phyloP scores from a whole-genome alignment of 2,329 filamentous ascomycete genomes.

The Penicillium capsulatum region DNA sequence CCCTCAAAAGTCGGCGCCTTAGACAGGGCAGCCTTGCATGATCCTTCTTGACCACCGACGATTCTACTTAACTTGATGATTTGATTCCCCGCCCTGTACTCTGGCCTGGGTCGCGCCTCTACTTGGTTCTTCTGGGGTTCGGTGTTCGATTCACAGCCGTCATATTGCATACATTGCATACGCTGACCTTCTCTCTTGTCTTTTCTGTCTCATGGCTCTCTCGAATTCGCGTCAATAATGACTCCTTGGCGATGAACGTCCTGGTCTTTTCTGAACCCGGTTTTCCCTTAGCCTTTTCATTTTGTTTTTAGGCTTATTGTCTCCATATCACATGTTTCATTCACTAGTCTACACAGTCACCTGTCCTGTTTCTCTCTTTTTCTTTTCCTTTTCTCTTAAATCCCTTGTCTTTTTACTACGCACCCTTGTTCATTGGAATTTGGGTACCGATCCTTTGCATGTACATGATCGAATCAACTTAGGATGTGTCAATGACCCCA shows the following conservation, averaged over 20 bases:
- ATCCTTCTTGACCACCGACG: slow-evolving; percentile 8
- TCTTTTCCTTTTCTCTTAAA: slow-evolving; percentile 14
- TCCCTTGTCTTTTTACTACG: slow-evolving; percentile 15
- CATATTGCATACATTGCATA: slow-evolving; percentile 24
- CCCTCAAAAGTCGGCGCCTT: slow-evolving; percentile 15
- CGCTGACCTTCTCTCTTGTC: slow-evolving; percentile 16
- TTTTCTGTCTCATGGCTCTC: slow-evolving; percentile 13
- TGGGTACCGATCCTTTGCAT: slow-evolving; percentile 19
- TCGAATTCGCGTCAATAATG: slow-evolving; percentile 21
- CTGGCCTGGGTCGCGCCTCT: slow-evolving; percentile 5
- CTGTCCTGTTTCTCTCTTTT: slow-evolving; percentile 19
- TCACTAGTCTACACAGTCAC: slow-evolving; percentile 21
- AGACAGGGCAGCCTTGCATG: slow-evolving; percentile 14
- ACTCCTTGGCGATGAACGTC: slow-evolving; percentile 21
- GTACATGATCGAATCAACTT: slow-evolving; percentile 29
- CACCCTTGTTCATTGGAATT: slow-evolving; percentile 11
- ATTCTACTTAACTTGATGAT: slow-evolving; percentile 9
- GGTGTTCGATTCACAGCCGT: slow-evolving; percentile 14
- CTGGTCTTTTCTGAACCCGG: slow-evolving; percentile 14
- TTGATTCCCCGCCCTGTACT: slow-evolving; percentile 14
- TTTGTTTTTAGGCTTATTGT: slow-evolving; percentile 12
- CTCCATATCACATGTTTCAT: slow-evolving; percentile 14
- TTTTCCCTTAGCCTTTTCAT: slow-evolving; percentile 9
- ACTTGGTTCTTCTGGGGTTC: slow-evolving; percentile 16
- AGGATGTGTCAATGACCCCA: slow-evolving; percentile 21